Conservation (phyloP, 768 basidiomycete genomes). For the Calocera viscosa region DNA sequence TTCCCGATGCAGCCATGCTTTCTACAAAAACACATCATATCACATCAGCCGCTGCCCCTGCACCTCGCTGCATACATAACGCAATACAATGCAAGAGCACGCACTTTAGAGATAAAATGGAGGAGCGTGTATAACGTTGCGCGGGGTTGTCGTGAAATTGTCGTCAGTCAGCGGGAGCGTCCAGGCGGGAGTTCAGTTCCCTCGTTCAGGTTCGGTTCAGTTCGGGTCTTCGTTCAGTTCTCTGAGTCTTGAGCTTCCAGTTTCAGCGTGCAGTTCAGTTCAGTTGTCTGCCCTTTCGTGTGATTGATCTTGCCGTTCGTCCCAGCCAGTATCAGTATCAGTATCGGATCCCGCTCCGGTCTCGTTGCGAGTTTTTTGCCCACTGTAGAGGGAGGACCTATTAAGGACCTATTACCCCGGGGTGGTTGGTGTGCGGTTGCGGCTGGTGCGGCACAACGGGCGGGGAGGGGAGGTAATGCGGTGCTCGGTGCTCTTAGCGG, state of each 20-base stretch:
- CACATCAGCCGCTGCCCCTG: background rate
- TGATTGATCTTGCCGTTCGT: too few relatives aligned
- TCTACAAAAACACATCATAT: background rate
- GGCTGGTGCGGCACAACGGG: background rate
- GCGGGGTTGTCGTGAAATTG: background rate
- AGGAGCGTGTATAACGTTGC: background rate
- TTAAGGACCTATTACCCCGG: too few relatives aligned
- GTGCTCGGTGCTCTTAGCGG: background rate
- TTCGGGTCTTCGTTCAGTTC: background rate
- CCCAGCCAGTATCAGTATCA: too few relatives aligned
- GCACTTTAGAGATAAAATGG: background rate
- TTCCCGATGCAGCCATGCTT: conserved; percentile 22
- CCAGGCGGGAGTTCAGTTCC: too few relatives aligned
- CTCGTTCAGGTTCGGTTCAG: background rate
- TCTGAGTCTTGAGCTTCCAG: too few relatives aligned
- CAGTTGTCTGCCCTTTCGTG: too few relatives aligned
- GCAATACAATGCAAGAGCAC: background rate
- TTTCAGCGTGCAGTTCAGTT: too few relatives aligned
- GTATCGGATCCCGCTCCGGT: too few relatives aligned
- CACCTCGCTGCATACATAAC: too few relatives aligned
- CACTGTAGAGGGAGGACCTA: too few relatives aligned
- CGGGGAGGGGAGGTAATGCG: background rate
- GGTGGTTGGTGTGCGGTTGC: too few relatives aligned
- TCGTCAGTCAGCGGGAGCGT: background rate
- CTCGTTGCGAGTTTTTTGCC: too few relatives aligned